phyloP scores from a whole-genome alignment of 2,329 filamentous ascomycete species.

The Curvularia sp. region DNA sequence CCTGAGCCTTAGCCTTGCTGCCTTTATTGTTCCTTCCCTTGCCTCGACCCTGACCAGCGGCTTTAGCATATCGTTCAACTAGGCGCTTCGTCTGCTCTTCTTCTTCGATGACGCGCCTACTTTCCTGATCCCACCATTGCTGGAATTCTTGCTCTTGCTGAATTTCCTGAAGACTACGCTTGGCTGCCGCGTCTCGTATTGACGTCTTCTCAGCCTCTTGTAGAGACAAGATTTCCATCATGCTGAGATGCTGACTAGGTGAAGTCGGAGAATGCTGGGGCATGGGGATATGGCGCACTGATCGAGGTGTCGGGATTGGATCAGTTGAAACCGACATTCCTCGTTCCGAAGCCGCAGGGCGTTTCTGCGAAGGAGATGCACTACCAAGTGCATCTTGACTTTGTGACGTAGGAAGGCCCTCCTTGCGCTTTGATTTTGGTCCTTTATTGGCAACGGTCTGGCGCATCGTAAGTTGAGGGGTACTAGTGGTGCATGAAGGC shows the following conservation, averaged over 20 bases:
- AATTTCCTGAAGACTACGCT: conserved; percentile 90
- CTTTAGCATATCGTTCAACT: conserved; percentile 36
- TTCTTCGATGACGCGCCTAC: conserved; percentile 70
- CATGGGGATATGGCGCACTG: conserved; percentile 57
- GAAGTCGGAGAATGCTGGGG: conserved; percentile 68
- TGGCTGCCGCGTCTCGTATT: conserved; percentile 82
- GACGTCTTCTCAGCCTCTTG: conserved; percentile 84
- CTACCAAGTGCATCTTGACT: conserved; percentile 18
- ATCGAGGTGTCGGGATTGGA: conserved; percentile 51
- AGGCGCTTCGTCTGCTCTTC: conserved; percentile 53
- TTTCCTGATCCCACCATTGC: conserved; percentile 94
- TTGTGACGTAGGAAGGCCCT: conserved; percentile 27
- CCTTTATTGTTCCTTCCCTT: conserved; percentile 29
- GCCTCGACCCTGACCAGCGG: conserved; percentile 34
- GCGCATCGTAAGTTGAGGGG: conserved; percentile 65
- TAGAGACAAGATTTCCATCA: conserved; percentile 87
- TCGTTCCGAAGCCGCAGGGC: conserved; percentile 33
- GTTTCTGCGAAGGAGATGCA: conserved; percentile 37
- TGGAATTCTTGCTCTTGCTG: conserved; percentile 97
- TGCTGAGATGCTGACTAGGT: conserved; percentile 71
- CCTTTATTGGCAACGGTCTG: conserved; percentile 60
- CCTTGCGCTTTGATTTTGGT: conserved; percentile 35
- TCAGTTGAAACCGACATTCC: conserved; percentile 47
- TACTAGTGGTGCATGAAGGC: conserved; percentile 38
- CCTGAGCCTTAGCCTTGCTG: conserved; percentile 29